Evolutionary conservation across 2,329 filamentous ascomycete genomes (phyloP).

Genomic region (Daldinia eschscholtzii): DNA sequence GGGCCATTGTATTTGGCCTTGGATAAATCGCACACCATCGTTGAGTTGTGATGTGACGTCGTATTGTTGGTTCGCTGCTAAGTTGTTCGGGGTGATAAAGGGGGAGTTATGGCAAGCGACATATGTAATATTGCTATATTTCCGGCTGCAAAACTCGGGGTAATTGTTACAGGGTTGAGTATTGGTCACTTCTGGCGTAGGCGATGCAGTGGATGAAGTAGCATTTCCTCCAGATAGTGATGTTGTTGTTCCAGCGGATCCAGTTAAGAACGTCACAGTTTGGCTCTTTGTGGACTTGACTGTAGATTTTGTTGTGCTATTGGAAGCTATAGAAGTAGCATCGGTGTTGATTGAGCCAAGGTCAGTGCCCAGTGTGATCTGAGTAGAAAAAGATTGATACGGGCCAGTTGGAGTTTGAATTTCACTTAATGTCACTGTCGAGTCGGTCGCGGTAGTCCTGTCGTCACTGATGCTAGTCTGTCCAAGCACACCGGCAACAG

Average conservation of each 20-base stretch:
- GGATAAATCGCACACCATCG: slow-evolving; percentile 77
- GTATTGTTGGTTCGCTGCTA: slow-evolving; percentile 80
- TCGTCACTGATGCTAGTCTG: slow-evolving; percentile 55
- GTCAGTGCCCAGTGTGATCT: slow-evolving; percentile 56
- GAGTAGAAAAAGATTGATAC: slow-evolving; percentile 61
- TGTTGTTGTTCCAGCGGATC: slow-evolving; percentile 60
- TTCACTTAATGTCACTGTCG: slow-evolving; percentile 48
- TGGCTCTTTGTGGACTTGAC: slow-evolving; percentile 41
- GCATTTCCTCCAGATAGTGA: slow-evolving; percentile 58
- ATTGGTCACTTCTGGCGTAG: slow-evolving; percentile 67
- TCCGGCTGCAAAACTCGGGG: slow-evolving; percentile 79
- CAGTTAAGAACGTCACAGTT: slow-evolving; percentile 59
- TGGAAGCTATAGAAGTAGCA: slow-evolving; percentile 49
- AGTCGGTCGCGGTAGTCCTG: slow-evolving; percentile 56
- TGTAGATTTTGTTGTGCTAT: slow-evolving; percentile 52
- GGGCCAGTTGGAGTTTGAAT: slow-evolving; percentile 58
- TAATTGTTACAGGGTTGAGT: slow-evolving; percentile 85
- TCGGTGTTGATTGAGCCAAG: slow-evolving; percentile 47
- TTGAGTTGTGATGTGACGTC: slow-evolving; percentile 78
- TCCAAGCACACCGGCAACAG: slow-evolving; percentile 44
- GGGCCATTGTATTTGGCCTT: slow-evolving; percentile 73
- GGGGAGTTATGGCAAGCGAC: slow-evolving; percentile 86
- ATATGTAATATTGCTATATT: slow-evolving; percentile 85
- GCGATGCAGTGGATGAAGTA: slow-evolving; percentile 58
- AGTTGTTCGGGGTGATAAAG: slow-evolving; percentile 77